These are phyloP conservation scores for Xerocomellus dryophilus DNA, from an alignment of 768 basidiomycete species.

Conservation along the genomic window DNA sequence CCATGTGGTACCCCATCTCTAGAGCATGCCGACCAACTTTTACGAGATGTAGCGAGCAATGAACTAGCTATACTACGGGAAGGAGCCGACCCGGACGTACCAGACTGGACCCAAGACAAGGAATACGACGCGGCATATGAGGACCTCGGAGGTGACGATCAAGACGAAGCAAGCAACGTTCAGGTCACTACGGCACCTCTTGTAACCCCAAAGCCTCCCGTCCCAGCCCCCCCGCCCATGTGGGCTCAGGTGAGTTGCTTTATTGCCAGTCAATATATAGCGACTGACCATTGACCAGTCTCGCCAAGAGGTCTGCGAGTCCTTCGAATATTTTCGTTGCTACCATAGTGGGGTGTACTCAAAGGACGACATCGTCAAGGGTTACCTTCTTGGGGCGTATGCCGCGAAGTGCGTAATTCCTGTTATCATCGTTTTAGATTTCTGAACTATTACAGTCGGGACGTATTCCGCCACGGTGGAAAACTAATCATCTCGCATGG, in stretches of 20 bases:
- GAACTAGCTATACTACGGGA: slow-evolving; percentile 10
- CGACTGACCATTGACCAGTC: slow-evolving; percentile 44
- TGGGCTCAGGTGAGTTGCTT: slow-evolving; percentile 42
- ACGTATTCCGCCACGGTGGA: slow-evolving; percentile 61
- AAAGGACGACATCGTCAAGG: slow-evolving; percentile 55
- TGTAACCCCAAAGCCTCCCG: slow-evolving; percentile 11
- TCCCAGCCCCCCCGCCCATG: slow-evolving; percentile 35
- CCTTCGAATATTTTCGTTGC: slow-evolving; percentile 60
- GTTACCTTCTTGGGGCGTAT: slow-evolving; percentile 74
- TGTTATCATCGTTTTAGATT: slow-evolving; percentile 1
- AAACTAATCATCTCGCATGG: slow-evolving; percentile 81
- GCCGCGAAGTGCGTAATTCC: slow-evolving; percentile 51
- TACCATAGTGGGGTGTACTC: slow-evolving; percentile 83
- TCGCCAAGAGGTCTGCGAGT: slow-evolving; percentile 82
- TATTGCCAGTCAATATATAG: neutral
- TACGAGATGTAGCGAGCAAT: slow-evolving; percentile 19
- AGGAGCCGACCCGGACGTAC: slow-evolving; percentile 1
- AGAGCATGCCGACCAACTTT: slow-evolving; percentile 15
- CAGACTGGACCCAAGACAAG: slow-evolving; percentile 27
- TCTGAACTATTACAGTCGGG: slow-evolving; percentile 48
- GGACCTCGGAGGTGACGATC: slow-evolving; percentile 3
- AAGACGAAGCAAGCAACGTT: slow-evolving; percentile 6
- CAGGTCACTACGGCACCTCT: slow-evolving; percentile 14
- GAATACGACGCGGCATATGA: slow-evolving; percentile 18
- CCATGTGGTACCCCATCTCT: slow-evolving; percentile 5